These are phyloP conservation scores for Physcomitrellopsis africana DNA, from an alignment of 225 moss, liverwort and hornwort species.

Conservation along the genomic window DNA sequence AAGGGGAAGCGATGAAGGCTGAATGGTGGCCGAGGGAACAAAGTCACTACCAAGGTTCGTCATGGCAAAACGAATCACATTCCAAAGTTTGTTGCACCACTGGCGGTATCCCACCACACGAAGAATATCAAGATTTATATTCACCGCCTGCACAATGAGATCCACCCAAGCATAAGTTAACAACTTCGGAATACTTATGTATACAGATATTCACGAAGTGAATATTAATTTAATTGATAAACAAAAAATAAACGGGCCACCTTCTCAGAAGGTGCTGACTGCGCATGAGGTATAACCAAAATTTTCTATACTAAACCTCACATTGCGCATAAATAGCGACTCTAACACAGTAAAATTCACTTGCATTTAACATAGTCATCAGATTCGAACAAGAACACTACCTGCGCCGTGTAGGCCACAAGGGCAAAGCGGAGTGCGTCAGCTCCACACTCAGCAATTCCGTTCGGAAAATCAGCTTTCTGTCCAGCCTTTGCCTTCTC, in stretches of 20 bases:
- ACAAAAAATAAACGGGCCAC: no score
- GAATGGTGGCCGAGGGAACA: constrained; percentile 62
- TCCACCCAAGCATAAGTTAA: neutral
- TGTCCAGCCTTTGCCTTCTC: constrained; percentile 83
- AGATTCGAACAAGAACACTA: neutral
- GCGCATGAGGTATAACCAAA: neutral
- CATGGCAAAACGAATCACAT: constrained; percentile 94
- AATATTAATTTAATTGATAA: no score
- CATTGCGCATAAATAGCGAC: neutral
- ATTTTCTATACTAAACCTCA: neutral
- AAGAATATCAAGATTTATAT: constrained; percentile 87
- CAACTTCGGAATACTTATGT: neutral
- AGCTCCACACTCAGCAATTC: constrained; percentile 91
- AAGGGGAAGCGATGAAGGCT: constrained; percentile 62
- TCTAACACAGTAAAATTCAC: neutral
- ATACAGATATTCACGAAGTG: no score
- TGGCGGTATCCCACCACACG: constrained; percentile 94
- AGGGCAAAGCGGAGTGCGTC: constrained; percentile 94
- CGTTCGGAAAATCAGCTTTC: constrained; percentile 77
- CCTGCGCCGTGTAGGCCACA: constrained; percentile 89
- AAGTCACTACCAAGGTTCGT: constrained; percentile 83
- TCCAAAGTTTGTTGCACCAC: constrained; percentile 98
- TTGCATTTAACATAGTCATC: neutral
- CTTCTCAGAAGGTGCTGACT: neutral
- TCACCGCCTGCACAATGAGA: constrained; percentile 68